These are phyloP conservation scores for Fusarium beomiforme DNA, from an alignment of 2,329 filamentous ascomycete genomes.

Conservation along the genomic window DNA sequence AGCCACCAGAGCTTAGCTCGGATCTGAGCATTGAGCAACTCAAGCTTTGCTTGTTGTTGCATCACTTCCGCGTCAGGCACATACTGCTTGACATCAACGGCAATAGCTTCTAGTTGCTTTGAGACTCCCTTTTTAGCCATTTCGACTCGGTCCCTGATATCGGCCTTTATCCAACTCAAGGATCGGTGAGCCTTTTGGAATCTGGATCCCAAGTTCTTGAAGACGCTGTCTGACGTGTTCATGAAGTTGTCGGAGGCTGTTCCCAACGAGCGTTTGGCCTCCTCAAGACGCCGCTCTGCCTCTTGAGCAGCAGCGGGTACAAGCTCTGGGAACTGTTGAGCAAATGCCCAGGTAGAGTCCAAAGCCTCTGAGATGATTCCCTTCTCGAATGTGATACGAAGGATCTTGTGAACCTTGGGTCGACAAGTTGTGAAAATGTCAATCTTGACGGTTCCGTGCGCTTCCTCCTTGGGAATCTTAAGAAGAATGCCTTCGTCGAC, in stretches of 20 bases:
- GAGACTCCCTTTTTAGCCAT: slow-evolving; percentile 31
- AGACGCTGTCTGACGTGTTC: slow-evolving; percentile 43
- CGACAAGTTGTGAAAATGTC: slow-evolving; percentile 67
- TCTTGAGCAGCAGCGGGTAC: slow-evolving; percentile 53
- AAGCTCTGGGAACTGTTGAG: slow-evolving; percentile 53
- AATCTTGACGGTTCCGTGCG: slow-evolving; percentile 67
- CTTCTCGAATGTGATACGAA: slow-evolving; percentile 68
- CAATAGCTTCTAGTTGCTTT: slow-evolving; percentile 23
- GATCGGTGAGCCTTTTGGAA: slow-evolving; percentile 38
- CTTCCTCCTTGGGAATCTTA: slow-evolving; percentile 63
- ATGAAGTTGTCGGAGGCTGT: slow-evolving; percentile 46
- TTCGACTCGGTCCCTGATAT: slow-evolving; percentile 28
- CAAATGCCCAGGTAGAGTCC: slow-evolving; percentile 56
- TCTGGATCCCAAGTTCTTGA: slow-evolving; percentile 35
- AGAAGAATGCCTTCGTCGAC: slow-evolving; percentile 63
- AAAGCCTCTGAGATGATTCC: slow-evolving; percentile 56
- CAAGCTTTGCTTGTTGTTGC: slow-evolving; percentile 55
- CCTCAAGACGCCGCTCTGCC: slow-evolving; percentile 50
- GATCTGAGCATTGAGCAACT: slow-evolving; percentile 64
- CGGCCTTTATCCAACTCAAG: slow-evolving; percentile 32
- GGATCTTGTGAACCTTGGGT: slow-evolving; percentile 69
- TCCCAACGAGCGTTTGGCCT: slow-evolving; percentile 47
- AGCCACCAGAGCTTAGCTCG: slow-evolving; percentile 67
- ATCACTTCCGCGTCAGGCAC: slow-evolving; percentile 41
- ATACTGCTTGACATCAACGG: slow-evolving; percentile 31